A percentile compares a stretch with the other conserved stretches of the same genome.
These are phyloP conservation scores for Debaryomyces fabryi DNA, from an alignment of 1,139 yeast genomes.

Conservation along the genomic window DNA sequence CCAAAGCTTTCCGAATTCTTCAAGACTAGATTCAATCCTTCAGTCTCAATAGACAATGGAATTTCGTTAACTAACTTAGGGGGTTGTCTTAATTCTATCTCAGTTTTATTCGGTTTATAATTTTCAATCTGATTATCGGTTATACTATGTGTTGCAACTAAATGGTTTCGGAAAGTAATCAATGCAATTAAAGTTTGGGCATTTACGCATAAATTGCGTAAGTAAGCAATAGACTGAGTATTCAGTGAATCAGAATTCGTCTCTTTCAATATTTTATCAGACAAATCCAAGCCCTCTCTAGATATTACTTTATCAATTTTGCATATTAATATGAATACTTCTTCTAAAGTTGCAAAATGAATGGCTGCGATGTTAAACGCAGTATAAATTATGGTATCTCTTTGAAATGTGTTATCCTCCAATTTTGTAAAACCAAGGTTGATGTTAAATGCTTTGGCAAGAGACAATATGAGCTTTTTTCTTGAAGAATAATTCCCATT, in stretches of 20 bases:
- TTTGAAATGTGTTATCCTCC: slow-evolving; percentile 19
- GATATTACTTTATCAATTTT: slow-evolving; percentile 20
- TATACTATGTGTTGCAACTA: slow-evolving; percentile 26
- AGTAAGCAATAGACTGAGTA: slow-evolving; percentile 3
- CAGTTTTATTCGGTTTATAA: slow-evolving; percentile 28
- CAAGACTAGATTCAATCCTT: slow-evolving; percentile 12
- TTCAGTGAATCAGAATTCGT: not conserved
- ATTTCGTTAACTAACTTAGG: slow-evolving; percentile 19
- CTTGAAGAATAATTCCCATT: slow-evolving; percentile 45
- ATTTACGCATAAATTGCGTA: slow-evolving; percentile 12
- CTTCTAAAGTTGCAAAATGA: slow-evolving; percentile 44
- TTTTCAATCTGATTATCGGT: slow-evolving; percentile 22
- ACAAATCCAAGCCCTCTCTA: slow-evolving; percentile 40
- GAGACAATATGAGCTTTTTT: slow-evolving; percentile 44
- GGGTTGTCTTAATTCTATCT: slow-evolving; percentile 28
- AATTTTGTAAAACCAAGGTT: slow-evolving; percentile 15
- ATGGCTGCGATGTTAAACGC: slow-evolving; percentile 42
- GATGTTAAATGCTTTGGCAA: slow-evolving; percentile 28
- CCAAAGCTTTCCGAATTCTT: slow-evolving; percentile 12
- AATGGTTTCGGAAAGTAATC: slow-evolving; percentile 24
- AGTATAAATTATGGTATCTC: slow-evolving; percentile 36
- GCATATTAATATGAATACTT: slow-evolving; percentile 25
- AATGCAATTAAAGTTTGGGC: slow-evolving; percentile 28
- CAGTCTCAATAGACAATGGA: slow-evolving; percentile 14
- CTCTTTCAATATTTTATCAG: slow-evolving; percentile 18